Percentiles rank a stretch among this genome's conserved stretches.
Evolutionary conservation across 2,329 filamentous ascomycete genomes (phyloP).

Genomic region (Penicillium sp.): DNA sequence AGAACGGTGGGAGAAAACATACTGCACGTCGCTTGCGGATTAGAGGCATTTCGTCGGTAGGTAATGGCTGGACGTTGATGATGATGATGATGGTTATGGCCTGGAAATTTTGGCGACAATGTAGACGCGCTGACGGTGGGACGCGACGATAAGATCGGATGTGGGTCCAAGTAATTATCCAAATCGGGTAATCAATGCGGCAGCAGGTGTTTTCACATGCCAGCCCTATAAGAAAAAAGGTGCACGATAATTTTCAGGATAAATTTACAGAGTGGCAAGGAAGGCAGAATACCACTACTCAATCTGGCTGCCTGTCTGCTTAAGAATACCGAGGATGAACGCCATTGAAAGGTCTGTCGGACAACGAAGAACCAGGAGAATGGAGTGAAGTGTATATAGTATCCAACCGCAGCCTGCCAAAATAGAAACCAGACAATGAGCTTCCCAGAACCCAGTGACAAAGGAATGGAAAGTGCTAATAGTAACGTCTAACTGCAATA

Average conservation of each 20-base stretch:
- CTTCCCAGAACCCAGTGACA: conserved; percentile 1
- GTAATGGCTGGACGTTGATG: neutral
- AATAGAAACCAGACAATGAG: conserved; percentile 10
- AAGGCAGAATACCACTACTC: neutral
- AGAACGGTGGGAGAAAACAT: conserved; percentile 13
- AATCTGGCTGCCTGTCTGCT: neutral
- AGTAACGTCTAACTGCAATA: conserved; percentile 9
- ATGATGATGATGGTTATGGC: neutral
- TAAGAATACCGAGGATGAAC: neutral
- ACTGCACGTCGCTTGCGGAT: conserved; percentile 38
- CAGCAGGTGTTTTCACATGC: conserved; percentile 14
- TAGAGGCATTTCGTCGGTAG: conserved; percentile 30
- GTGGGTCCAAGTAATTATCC: conserved; percentile 25
- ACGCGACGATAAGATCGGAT: conserved; percentile 21
- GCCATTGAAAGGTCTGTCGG: neutral
- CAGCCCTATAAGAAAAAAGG: neutral
- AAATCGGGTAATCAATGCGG: conserved; percentile 20
- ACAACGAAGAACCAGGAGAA: conserved; percentile 6
- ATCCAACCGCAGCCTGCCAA: conserved; percentile 14
- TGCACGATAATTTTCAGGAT: neutral
- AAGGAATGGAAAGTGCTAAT: conserved; percentile 8
- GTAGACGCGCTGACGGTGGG: conserved; percentile 24
- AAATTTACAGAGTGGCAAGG: neutral
- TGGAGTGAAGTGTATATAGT: conserved; percentile 5
- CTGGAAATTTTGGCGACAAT: conserved; percentile 3